A percentile compares a stretch with the other conserved stretches of the same genome.
phyloP scores from a whole-genome alignment of 2,329 filamentous ascomycete genomes.

The Cryphonectria carpinicola region DNA sequence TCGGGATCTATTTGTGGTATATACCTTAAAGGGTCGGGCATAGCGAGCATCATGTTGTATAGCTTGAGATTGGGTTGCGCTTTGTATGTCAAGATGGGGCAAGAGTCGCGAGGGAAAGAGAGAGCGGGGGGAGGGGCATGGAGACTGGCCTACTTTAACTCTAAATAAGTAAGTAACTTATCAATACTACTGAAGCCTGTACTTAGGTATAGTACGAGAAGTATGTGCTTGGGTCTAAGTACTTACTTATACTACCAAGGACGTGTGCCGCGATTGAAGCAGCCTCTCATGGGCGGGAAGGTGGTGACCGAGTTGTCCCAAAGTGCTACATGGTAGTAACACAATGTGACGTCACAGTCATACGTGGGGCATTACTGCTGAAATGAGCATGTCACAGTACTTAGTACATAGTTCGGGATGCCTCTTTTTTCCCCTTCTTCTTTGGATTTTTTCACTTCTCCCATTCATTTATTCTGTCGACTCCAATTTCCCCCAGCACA shows the following conservation, averaged over 20 bases:
- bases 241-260: background rate
- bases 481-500: background rate
- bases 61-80: background rate
- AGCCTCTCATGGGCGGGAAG: background rate
- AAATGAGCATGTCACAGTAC: background rate
- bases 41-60: background rate
- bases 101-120: background rate
- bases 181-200: too few relatives aligned
- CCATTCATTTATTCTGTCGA: background rate
- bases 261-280: background rate
- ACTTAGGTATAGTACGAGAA: background rate
- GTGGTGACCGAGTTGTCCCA: background rate
- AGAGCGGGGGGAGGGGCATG: background rate
- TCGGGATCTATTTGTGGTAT: conserved; percentile 61
- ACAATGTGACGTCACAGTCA: background rate
- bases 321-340: background rate
- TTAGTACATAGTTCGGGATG: background rate
- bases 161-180: too few relatives aligned
- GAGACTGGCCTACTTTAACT: too few relatives aligned
- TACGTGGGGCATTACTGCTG: background rate
- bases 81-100: background rate
- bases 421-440: background rate
- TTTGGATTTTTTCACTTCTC: background rate
- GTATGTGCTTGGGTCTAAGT: background rate
- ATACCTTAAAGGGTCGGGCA: background rate